Evolutionary conservation across 768 basidiomycete genomes (phyloP), one percentile per base, ranked within the genome.

Genomic region (Leccinellum rugosiceps): DNA sequence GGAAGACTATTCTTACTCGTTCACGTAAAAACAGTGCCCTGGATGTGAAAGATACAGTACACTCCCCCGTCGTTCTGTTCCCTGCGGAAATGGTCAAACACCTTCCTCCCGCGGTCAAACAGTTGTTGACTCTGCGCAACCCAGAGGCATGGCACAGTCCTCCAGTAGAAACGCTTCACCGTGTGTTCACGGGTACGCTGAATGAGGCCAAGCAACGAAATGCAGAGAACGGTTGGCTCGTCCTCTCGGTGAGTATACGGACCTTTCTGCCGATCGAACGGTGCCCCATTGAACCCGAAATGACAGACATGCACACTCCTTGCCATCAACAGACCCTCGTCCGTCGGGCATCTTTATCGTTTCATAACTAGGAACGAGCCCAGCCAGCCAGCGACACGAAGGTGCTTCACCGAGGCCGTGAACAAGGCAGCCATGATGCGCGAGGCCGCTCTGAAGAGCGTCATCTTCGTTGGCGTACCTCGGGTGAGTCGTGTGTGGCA

Each of bases 381-480:
- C 53, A 68, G 71, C 55, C 72, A 75, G 60, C 70, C 70, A 45
- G 66, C 63, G 58, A 75, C 81, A 61, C 76, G 75, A 67, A 78
- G 68, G 56, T 71, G 72, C 59, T 60, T 85, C 53, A 70, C 79
- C 58, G 82, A 80, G 58, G 85, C 86, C 51, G 78, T 88, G 57
- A 81, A 83, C 72, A 86, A 80, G 69, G 90, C 90, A 60, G 89
- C 91, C 62, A 71, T 92, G 62, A 94, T 96, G 84, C 82, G 94
- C 46, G 94, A 96, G 76, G 83, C 90, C 30, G 90, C 90, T 30
- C 68, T 96, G 70, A 96, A 96, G 77, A 92, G 91, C 68, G 83
- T 85, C 67, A 89, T 94, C 65, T 94, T 96, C 68, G 84, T 92
- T 55, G 91, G 92, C 46, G 90, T 93, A 54, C 90, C 92, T 64